Conservation (phyloP, 106 monocot genomes). For the Dendrobium officinale region DNA sequence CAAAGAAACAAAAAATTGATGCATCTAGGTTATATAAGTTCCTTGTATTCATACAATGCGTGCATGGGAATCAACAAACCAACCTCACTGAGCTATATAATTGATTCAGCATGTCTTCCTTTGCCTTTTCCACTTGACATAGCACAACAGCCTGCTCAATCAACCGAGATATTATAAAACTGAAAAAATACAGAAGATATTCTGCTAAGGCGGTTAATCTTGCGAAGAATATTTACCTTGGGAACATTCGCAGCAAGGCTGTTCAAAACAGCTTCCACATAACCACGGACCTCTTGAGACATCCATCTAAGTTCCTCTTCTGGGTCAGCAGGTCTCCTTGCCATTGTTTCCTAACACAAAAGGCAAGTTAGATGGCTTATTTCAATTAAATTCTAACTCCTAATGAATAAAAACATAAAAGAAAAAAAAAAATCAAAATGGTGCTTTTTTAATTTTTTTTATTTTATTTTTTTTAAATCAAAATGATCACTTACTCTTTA, state of each 20-base stretch:
- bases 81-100: slow-evolving; percentile 88
- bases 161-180: neutral
- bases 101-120: slow-evolving; percentile 99
- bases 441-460: no score
- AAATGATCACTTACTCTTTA: no score
- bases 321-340: slow-evolving; percentile 88
- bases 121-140: slow-evolving; percentile 97
- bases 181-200: neutral
- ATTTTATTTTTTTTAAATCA: no score
- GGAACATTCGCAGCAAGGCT: slow-evolving; percentile 98
- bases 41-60: neutral
- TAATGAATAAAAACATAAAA: neutral
- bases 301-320: slow-evolving; percentile 99
- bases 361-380: neutral
- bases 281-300: slow-evolving; percentile 99
- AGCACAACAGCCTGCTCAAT: slow-evolving; percentile 77
- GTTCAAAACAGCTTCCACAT: slow-evolving; percentile 96
- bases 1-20: neutral
- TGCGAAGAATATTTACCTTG: slow-evolving; percentile 36
- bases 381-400: neutral
- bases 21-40: neutral
- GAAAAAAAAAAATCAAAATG: no score
- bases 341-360: slow-evolving; percentile 53
- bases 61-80: neutral
- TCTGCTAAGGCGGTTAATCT: neutral